phyloP scores from a whole-genome alignment of 2,329 filamentous ascomycete genomes.

The Cytospora piceae region DNA sequence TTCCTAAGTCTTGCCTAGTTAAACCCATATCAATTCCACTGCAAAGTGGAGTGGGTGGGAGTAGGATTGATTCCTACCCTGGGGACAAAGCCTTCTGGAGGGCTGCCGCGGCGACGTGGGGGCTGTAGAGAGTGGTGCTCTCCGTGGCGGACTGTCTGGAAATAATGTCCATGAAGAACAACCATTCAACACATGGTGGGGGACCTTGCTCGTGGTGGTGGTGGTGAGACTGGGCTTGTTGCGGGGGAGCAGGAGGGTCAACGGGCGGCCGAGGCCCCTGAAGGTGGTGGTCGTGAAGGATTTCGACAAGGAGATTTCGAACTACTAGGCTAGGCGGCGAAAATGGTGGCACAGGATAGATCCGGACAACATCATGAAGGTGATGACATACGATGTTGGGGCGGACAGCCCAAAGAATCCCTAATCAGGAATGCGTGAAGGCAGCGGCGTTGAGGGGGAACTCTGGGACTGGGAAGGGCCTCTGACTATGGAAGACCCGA shows the following conservation, averaged over 20 bases:
- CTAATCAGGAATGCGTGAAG: slow-evolving; percentile 46
- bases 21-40: too few relatives aligned
- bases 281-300: slow-evolving; percentile 41
- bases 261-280: slow-evolving; percentile 31
- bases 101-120: slow-evolving; percentile 42
- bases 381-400: slow-evolving; percentile 45
- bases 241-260: slow-evolving; percentile 32
- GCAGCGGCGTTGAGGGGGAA: slow-evolving; percentile 46
- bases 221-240: neutral
- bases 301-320: slow-evolving; percentile 32
- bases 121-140: slow-evolving; percentile 48
- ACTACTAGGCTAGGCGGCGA: slow-evolving; percentile 37
- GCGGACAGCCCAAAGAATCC: slow-evolving; percentile 38
- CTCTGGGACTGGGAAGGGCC: slow-evolving; percentile 42
- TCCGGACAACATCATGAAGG: slow-evolving; percentile 42
- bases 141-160: slow-evolving; percentile 43
- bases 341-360: slow-evolving; percentile 39
- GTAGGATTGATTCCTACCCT: too few relatives aligned
- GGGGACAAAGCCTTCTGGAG: too few relatives aligned
- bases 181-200: slow-evolving; percentile 43
- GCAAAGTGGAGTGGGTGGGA: too few relatives aligned
- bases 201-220: neutral
- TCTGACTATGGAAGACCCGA: neutral
- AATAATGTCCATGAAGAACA: slow-evolving; percentile 44
- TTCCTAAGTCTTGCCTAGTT: too few relatives aligned